Evolutionary conservation across 176 grass and related monocot genomes (phyloP).

Genomic region (Raddia guianensis): DNA sequence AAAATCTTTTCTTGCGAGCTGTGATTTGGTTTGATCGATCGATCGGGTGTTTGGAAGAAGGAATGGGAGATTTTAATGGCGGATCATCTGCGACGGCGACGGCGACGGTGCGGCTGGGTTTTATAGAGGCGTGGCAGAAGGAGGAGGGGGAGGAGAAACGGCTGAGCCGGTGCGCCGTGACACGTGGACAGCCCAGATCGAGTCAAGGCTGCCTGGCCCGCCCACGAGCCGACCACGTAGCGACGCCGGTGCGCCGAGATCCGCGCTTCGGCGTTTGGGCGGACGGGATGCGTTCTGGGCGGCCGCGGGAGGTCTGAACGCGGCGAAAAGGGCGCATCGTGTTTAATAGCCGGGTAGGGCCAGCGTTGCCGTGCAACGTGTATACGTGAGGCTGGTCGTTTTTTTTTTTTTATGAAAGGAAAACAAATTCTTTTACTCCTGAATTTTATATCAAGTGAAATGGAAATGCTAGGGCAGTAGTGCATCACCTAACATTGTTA

Average conservation of each 20-base stretch:
- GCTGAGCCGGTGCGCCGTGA: background rate
- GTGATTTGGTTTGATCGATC: background rate
- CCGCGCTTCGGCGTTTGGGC: background rate
- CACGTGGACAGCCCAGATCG: slow-evolving; percentile 45
- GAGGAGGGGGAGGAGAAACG: background rate
- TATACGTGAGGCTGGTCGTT: background rate
- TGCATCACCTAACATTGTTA: background rate
- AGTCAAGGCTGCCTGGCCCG: background rate
- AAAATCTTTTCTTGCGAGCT: no score
- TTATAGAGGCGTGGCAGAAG: slow-evolving; percentile 33
- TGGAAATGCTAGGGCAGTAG: background rate
- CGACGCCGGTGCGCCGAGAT: slow-evolving; percentile 18
- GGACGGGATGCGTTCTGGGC: background rate
- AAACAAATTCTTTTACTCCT: background rate
- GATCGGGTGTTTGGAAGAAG: background rate
- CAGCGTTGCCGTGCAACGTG: background rate
- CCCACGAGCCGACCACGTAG: slow-evolving; percentile 26
- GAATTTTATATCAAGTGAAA: background rate
- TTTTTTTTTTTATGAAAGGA: no score
- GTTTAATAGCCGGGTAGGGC: background rate
- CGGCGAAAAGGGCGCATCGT: background rate
- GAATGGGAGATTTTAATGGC: background rate
- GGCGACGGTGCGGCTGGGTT: background rate
- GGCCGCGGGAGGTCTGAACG: slow-evolving; percentile 32
- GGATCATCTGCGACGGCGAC: slow-evolving; percentile 29